A percentile compares a stretch with the other conserved stretches of the same genome.
Conservation (phyloP, 306 rosid genomes). For the Corylus americana region DNA sequence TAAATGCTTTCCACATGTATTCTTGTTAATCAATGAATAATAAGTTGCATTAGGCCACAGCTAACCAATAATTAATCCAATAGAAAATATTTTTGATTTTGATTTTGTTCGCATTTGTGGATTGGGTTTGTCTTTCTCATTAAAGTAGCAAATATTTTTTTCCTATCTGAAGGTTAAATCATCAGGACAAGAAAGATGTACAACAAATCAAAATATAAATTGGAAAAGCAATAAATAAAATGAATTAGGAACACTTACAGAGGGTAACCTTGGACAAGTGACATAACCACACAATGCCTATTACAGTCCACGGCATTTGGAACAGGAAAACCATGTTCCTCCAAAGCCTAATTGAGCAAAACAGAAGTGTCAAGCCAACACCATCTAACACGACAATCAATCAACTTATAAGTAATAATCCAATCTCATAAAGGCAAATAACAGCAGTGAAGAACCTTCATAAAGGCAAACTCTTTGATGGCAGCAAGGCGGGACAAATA, state of each 20-base stretch:
- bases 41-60: background rate
- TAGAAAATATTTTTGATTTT: too few species aligned
- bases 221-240: background rate
- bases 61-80: background rate
- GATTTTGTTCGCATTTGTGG: background rate
- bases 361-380: constrained; percentile 12
- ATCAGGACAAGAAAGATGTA: background rate
- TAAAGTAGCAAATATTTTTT: background rate
- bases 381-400: constrained; percentile 9
- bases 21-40: too few species aligned
- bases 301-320: constrained; percentile 78
- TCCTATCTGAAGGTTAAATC: background rate
- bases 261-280: constrained; percentile 86
- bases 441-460: constrained; percentile 60
- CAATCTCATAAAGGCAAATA: background rate
- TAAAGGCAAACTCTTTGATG: constrained; percentile 84
- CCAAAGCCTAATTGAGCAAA: constrained; percentile 67
- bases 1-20: too few species aligned
- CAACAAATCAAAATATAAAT: background rate
- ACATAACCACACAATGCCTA: constrained; percentile 92
- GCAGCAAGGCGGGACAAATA: constrained; percentile 96
- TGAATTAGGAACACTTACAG: constrained; percentile 60
- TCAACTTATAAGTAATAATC: background rate
- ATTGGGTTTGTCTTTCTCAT: background rate
- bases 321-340: constrained; percentile 83